phyloP scores from a whole-genome alignment of 305 asterid species.

The Nicotiana rustica region DNA sequence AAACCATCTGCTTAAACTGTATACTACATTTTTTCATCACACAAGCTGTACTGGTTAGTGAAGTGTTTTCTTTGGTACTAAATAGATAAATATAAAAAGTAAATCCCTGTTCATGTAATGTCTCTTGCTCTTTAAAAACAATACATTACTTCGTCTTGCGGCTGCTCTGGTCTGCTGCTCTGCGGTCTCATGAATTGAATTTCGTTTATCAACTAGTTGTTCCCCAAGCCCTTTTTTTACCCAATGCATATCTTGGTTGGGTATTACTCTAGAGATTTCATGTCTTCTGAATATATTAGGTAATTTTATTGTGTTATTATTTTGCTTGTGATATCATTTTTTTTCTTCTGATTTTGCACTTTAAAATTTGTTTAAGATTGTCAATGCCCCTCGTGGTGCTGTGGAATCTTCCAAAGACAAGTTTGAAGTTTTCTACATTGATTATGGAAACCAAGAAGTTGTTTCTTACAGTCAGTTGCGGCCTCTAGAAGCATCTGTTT shows the following conservation, averaged over 20 bases:
- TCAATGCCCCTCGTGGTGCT: slow-evolving; percentile 80
- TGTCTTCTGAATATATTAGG: background rate
- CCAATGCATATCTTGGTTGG: background rate
- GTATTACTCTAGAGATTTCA: background rate
- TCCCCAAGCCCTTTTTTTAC: background rate
- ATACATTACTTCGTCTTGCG: slow-evolving; percentile 1
- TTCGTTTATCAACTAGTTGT: background rate
- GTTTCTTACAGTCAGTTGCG: slow-evolving; percentile 79
- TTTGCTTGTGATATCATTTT: background rate
- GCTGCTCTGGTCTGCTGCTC: background rate
- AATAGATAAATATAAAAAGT: background rate
- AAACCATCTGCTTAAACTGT: background rate
- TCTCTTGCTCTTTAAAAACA: background rate
- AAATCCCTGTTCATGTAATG: background rate
- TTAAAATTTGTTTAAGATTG: slow-evolving; percentile 58
- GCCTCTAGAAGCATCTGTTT: slow-evolving; percentile 78
- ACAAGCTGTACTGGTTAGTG: background rate
- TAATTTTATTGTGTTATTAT: slow-evolving; percentile 9
- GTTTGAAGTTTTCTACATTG: slow-evolving; percentile 95
- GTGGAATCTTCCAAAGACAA: slow-evolving; percentile 74
- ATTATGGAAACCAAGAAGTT: slow-evolving; percentile 92
- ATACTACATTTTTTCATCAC: background rate
- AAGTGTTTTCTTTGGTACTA: background rate
- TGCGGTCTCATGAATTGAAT: background rate
- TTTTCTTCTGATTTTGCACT: slow-evolving; percentile 29